Evolutionary conservation across 129 eudicot species (phyloP), one percentile per base, ranked within the genome.

Genomic region (Tagetes patula): DNA sequence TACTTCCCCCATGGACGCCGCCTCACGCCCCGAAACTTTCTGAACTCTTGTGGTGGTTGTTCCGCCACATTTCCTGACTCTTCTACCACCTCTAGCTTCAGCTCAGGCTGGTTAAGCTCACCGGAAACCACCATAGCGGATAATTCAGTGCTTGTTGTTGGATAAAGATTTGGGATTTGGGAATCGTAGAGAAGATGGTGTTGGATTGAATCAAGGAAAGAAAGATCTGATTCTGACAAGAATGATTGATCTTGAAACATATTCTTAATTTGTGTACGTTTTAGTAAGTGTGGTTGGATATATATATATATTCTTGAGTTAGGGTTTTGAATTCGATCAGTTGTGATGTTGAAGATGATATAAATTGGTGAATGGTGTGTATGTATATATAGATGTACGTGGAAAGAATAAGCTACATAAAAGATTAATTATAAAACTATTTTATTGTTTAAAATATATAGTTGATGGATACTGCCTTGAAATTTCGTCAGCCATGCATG

Each of bases 1-100:
- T 75, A 83, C 76, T 76, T 79, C 55, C 87, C 87, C 87, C 84
- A 83, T 1, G 87, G 87, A 52, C 84, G 58, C 65, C 82, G 55
- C 74, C 87, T 68, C 1, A 84, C 84, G 4, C 84, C 87, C 5
- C 82, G 68, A 43, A 52, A 81, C 71, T 79, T 78, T 71, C 80
- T 69, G 7, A 69, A 67, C 73, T 81, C 78, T 7, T 64, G 65
- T 8, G 80, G 82, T 47, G 8, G 13, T 40, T 63, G 47, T 30
- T 32, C 59, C n/a, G 13, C 48, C 2, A 0, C 53, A 61, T 66
- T 69, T 8, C 55, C 48, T 14, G 49, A 50, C 70, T 32, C 75
- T 41, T 80, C 37, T 1, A 2, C 5, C 14, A 40, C 38, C 66
- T 72, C 55, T 11, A 37, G 27, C 34, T 37, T 69, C 61, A 69